Conservation (phyloP, 352 stramenopile genomes). For the Thalassiosira exigua region DNA sequence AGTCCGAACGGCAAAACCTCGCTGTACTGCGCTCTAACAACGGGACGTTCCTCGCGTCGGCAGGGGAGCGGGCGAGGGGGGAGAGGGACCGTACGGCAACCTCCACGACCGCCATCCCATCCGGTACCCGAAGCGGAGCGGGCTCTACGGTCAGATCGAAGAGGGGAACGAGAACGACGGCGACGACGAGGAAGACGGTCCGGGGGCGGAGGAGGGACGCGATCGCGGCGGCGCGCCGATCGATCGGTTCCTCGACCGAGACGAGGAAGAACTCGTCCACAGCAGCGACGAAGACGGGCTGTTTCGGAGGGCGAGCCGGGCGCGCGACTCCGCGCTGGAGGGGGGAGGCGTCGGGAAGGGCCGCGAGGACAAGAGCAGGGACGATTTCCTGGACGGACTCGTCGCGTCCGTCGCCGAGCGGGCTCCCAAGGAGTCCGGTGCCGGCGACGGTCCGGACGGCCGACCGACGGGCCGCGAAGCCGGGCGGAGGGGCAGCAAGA, state of each 20-base stretch:
- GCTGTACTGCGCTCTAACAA: no score
- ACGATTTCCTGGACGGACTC: slow-evolving; percentile 25
- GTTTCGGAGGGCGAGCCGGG: slow-evolving; percentile 14
- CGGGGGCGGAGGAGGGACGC: background rate
- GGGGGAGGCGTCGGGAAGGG: background rate
- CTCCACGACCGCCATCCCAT: slow-evolving; percentile 25
- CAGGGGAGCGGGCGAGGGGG: background rate
- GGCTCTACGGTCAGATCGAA: slow-evolving; percentile 6
- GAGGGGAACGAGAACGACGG: slow-evolving; percentile 17
- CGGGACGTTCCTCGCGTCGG: no score
- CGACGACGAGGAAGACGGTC: background rate
- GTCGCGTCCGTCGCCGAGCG: background rate
- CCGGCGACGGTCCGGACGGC: background rate
- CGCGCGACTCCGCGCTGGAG: no score
- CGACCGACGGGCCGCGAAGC: background rate
- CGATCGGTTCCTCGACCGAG: background rate
- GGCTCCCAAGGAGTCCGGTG: background rate
- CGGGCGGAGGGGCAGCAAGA: background rate
- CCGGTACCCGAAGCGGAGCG: slow-evolving; percentile 21
- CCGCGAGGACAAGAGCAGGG: background rate
- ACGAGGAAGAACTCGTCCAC: background rate
- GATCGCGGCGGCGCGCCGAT: background rate
- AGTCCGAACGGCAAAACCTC: no score
- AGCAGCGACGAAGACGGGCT: slow-evolving; percentile 20
- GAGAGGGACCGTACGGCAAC: background rate